Conservation (phyloP, 345 rosid species). For the Pistacia vera region DNA sequence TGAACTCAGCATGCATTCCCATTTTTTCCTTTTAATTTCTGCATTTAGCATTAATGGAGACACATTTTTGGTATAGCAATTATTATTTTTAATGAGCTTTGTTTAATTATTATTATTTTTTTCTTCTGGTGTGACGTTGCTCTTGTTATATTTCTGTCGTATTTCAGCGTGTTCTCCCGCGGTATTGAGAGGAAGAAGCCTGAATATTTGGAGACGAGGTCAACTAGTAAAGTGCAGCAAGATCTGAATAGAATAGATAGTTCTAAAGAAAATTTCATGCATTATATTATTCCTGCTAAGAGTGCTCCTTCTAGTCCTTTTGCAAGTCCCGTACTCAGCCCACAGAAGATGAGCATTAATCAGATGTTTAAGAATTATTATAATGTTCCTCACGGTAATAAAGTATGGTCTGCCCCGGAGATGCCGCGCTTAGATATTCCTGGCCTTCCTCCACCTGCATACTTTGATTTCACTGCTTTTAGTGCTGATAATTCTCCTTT, state of each 20-base stretch:
- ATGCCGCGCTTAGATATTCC: conserved; percentile 53
- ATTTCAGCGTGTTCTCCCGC: conserved; percentile 38
- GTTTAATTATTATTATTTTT: neutral
- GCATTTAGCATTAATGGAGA: neutral
- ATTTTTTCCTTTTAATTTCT: neutral
- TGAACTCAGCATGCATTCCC: neutral
- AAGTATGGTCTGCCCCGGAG: conserved; percentile 89
- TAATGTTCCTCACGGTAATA: conserved; percentile 48
- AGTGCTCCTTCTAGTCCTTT: conserved; percentile 74
- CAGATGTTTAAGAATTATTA: conserved; percentile 44
- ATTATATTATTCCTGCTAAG: conserved; percentile 48
- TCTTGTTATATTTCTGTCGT: conserved; percentile 1
- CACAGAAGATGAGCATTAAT: conserved; percentile 41
- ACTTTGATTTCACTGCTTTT: conserved; percentile 42
- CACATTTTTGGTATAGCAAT: neutral
- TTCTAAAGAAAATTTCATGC: conserved; percentile 43
- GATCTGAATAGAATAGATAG: conserved; percentile 30
- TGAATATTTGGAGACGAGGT: conserved; percentile 38
- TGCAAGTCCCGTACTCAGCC: conserved; percentile 60
- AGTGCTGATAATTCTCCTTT: conserved; percentile 72
- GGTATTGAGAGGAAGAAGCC: conserved; percentile 36
- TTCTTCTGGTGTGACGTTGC: neutral
- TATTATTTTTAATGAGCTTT: neutral
- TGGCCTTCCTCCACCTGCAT: conserved; percentile 64
- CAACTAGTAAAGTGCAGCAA: conserved; percentile 25